These are phyloP conservation scores for Microbotryomycetes sp. DNA, from an alignment of 1,284 basidiomycete genomes.

Conservation along the genomic window DNA sequence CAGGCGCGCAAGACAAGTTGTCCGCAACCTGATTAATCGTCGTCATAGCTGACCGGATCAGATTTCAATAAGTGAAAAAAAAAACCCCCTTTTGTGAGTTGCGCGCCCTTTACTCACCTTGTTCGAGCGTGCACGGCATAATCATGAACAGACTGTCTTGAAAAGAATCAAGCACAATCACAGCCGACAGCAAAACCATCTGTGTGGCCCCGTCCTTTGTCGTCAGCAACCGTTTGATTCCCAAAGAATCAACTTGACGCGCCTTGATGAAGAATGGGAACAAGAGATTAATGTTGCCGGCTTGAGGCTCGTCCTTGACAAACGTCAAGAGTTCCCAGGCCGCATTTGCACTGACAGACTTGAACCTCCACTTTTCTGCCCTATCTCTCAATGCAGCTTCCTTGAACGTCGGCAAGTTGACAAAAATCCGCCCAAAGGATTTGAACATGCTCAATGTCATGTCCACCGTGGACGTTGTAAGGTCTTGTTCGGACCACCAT, in stretches of 20 bases:
- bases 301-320: neutral
- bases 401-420: neutral
- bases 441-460: neutral
- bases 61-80: neutral
- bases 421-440: neutral
- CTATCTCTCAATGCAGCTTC: neutral
- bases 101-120: neutral
- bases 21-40: neutral
- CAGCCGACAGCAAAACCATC: slow-evolving; percentile 1
- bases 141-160: neutral
- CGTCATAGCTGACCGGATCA: neutral
- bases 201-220: no score
- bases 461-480: neutral
- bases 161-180: neutral
- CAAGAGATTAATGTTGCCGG: neutral
- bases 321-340: neutral
- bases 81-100: no score
- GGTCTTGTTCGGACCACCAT: slow-evolving; percentile 1
- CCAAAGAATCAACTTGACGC: neutral
- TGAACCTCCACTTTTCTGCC: neutral
- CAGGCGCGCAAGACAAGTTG: neutral
- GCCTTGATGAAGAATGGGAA: slow-evolving; percentile 6
- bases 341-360: neutral
- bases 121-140: neutral
- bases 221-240: neutral